A percentile compares a stretch with the other conserved stretches of the same genome.
Evolutionary conservation across 2,329 filamentous ascomycete genomes (phyloP).

Genomic region (Lachnellula suecica): DNA sequence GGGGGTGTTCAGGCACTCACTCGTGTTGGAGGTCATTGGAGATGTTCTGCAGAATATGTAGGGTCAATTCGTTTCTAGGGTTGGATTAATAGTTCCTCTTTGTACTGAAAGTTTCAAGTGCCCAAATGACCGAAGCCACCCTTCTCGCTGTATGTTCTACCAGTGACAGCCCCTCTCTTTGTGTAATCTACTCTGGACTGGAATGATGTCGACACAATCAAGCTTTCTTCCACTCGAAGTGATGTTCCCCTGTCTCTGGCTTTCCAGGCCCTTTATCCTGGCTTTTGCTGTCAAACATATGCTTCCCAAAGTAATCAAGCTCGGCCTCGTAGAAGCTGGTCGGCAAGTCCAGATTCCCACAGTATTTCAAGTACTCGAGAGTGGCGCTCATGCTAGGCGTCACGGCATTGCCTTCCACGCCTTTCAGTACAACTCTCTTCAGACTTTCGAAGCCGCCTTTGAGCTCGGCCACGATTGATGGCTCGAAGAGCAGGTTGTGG

Average conservation of each 20-base stretch:
- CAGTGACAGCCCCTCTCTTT: too few relatives aligned
- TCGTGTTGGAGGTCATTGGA: too few relatives aligned
- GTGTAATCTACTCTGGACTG: too few relatives aligned
- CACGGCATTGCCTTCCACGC: constrained; percentile 56
- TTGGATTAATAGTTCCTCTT: too few relatives aligned
- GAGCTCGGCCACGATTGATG: constrained; percentile 52
- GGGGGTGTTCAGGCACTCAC: too few relatives aligned
- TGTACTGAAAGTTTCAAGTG: too few relatives aligned
- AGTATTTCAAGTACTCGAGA: constrained; percentile 67
- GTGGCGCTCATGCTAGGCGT: constrained; percentile 60
- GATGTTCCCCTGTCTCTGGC: constrained; percentile 56
- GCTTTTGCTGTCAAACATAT: constrained; percentile 61
- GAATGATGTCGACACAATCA: too few relatives aligned
- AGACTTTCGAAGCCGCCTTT: constrained; percentile 48
- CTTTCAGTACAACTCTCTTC: constrained; percentile 55
- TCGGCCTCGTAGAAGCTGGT: constrained; percentile 71
- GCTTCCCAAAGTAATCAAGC: constrained; percentile 69
- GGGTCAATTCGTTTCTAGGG: too few relatives aligned
- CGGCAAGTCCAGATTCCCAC: constrained; percentile 57
- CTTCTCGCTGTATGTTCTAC: too few relatives aligned
- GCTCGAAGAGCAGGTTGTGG: constrained; percentile 44
- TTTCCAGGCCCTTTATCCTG: constrained; percentile 50
- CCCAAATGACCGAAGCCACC: too few relatives aligned
- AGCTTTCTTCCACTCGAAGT: constrained; percentile 60
- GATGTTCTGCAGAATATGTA: too few relatives aligned